These are phyloP conservation scores for Exophiala aquamarina DNA, from an alignment of 2,329 filamentous ascomycete genomes.

Conservation along the genomic window DNA sequence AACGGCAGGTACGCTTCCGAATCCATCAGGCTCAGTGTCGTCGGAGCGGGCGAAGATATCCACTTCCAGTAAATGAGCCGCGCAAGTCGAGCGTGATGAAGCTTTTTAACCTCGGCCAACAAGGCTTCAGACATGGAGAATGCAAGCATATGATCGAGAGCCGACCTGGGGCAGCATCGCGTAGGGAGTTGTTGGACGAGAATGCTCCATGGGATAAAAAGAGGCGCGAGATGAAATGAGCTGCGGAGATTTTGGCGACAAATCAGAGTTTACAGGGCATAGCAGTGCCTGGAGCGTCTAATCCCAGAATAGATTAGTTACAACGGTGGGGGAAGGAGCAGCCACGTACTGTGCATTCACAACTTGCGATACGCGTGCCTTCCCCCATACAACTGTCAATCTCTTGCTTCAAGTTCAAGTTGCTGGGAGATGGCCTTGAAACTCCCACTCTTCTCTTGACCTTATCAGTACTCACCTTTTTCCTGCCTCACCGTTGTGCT, in stretches of 20 bases:
- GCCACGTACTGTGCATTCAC: too few relatives aligned
- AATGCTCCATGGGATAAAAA: background rate
- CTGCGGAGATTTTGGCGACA: background rate
- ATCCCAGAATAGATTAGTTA: background rate
- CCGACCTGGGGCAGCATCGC: background rate
- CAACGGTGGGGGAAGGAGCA: background rate
- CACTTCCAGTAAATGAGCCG: constrained; percentile 10
- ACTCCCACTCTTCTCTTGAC: too few relatives aligned
- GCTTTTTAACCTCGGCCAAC: constrained; percentile 11
- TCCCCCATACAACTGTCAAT: too few relatives aligned
- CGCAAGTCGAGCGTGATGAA: constrained; percentile 5
- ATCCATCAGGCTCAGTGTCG: too few relatives aligned
- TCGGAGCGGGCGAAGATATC: background rate
- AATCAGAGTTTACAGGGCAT: constrained; percentile 1
- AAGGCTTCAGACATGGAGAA: background rate
- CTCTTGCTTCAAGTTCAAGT: too few relatives aligned
- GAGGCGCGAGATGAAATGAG: constrained; percentile 13
- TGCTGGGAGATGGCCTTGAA: too few relatives aligned
- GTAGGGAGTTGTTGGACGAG: constrained; percentile 1
- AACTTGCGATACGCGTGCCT: too few relatives aligned
- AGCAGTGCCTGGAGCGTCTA: background rate
- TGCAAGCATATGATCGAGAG: constrained; percentile 7
- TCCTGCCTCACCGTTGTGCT: too few relatives aligned
- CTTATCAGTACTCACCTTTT: too few relatives aligned
- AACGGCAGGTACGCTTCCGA: too few relatives aligned